These are phyloP conservation scores for Cryphonectria radicalis DNA, from an alignment of 2,329 filamentous ascomycete species.

Conservation along the genomic window DNA sequence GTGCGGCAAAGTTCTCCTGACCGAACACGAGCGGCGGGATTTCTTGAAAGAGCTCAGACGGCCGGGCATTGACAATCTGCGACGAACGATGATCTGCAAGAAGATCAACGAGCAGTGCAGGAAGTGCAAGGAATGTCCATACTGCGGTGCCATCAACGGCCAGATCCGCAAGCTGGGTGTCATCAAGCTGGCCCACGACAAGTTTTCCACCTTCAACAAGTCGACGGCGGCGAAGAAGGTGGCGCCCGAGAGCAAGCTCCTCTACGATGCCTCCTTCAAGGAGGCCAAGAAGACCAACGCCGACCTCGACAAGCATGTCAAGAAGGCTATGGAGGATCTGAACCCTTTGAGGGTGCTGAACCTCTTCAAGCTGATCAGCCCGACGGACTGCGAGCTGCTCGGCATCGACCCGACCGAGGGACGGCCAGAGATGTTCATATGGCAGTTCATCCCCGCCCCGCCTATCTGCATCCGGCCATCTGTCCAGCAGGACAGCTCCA, in stretches of 20 bases:
- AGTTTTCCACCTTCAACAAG: conserved; percentile 84
- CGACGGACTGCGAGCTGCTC: conserved; percentile 86
- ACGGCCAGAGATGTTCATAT: conserved; percentile 94
- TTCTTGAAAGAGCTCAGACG: conserved; percentile 82
- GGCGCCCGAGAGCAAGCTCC: conserved; percentile 77
- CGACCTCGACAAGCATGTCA: conserved; percentile 88
- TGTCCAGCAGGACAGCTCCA: conserved; percentile 89
- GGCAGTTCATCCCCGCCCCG: conserved; percentile 93
- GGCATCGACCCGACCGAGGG: conserved; percentile 86
- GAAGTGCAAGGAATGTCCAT: conserved; percentile 81
- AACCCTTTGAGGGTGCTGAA: conserved; percentile 89
- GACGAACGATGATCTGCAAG: conserved; percentile 82
- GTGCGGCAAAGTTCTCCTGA: conserved; percentile 82
- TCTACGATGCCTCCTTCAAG: conserved; percentile 84
- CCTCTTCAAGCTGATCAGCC: conserved; percentile 85
- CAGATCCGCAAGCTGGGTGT: conserved; percentile 89
- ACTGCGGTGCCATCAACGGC: conserved; percentile 83
- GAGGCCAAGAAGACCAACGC: conserved; percentile 76
- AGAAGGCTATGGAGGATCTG: conserved; percentile 91
- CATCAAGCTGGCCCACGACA: conserved; percentile 94
- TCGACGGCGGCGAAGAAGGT: conserved; percentile 87
- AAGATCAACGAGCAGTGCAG: conserved; percentile 87
- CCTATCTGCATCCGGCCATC: conserved; percentile 94
- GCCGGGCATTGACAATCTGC: conserved; percentile 84
- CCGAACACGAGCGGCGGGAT: conserved; percentile 75